phyloP scores from a whole-genome alignment of 2,329 filamentous ascomycete species.

The Colletotrichum neosansevieriae region DNA sequence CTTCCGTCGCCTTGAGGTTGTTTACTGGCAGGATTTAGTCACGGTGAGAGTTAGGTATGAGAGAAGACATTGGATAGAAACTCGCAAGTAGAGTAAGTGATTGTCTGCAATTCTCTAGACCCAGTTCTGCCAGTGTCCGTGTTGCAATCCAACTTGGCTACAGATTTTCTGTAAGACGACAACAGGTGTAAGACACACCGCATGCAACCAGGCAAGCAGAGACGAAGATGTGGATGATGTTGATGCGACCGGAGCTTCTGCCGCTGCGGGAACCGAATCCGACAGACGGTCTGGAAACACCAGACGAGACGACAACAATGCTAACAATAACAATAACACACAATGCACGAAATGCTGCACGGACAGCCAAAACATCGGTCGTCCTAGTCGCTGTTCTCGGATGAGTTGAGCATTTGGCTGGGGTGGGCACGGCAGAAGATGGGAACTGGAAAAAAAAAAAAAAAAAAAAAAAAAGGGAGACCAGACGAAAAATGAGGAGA shows the following conservation, averaged over 20 bases:
- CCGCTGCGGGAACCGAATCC: neutral
- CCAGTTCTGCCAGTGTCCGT: neutral
- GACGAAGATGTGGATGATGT: neutral
- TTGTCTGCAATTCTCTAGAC: neutral
- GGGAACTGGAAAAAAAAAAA: neutral
- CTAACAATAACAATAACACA: constrained; percentile 4
- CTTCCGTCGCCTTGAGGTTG: too few species aligned
- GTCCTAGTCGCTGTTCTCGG: constrained; percentile 8
- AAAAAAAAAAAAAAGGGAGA: neutral
- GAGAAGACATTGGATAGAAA: too few species aligned
- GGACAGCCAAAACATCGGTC: constrained; percentile 9
- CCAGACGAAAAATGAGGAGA: constrained; percentile 10
- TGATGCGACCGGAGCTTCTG: neutral
- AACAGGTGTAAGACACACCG: neutral
- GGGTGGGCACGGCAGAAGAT: constrained; percentile 5
- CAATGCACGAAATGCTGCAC: constrained; percentile 22
- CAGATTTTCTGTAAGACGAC: neutral
- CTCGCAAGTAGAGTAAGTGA: neutral
- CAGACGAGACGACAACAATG: constrained; percentile 32
- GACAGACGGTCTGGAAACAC: constrained; percentile 14
- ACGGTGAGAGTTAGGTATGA: too few species aligned
- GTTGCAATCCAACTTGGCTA: neutral
- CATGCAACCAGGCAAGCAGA: neutral
- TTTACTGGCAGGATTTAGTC: too few species aligned
- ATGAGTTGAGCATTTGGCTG: neutral